Conservation (phyloP, 768 basidiomycete genomes). For the Trametes sanguinea region DNA sequence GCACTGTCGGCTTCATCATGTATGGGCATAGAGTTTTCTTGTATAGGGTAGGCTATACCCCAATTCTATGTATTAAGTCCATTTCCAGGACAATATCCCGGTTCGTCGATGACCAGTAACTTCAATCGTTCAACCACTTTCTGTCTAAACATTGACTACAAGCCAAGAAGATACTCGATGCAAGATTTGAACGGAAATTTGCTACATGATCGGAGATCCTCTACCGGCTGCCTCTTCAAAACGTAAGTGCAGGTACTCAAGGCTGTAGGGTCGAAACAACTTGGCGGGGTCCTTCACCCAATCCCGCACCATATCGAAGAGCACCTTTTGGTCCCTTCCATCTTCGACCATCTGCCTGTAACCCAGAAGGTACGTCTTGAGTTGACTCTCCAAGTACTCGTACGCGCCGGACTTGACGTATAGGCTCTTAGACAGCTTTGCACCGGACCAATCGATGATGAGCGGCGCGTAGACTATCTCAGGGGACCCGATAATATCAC, state of each 20-base stretch:
- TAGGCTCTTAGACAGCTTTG: slow-evolving; percentile 19
- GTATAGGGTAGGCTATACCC: too few relatives aligned
- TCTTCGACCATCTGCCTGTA: slow-evolving; percentile 29
- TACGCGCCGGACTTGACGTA: slow-evolving; percentile 12
- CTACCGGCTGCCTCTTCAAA: too few relatives aligned
- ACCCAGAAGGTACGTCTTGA: slow-evolving; percentile 31
- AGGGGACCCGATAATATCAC: background rate
- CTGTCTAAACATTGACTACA: too few relatives aligned
- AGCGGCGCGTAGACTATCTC: slow-evolving; percentile 8
- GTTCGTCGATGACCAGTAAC: too few relatives aligned
- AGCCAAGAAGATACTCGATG: too few relatives aligned
- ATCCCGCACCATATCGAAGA: slow-evolving; percentile 29
- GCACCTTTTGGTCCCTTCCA: slow-evolving; percentile 28
- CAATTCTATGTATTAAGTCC: too few relatives aligned
- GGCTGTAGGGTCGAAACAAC: slow-evolving; percentile 11
- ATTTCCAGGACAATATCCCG: too few relatives aligned
- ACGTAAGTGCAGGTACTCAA: background rate
- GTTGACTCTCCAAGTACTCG: slow-evolving; percentile 28
- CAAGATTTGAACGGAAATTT: too few relatives aligned
- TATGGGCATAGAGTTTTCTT: too few relatives aligned
- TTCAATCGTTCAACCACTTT: too few relatives aligned
- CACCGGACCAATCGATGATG: slow-evolving; percentile 14
- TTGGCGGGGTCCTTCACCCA: slow-evolving; percentile 31
- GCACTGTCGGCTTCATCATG: too few relatives aligned
- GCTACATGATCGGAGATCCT: too few relatives aligned